Evolutionary conservation across 352 stramenopile genomes (phyloP).

Genomic region (Hyaloperonospora arabidopsidis): DNA sequence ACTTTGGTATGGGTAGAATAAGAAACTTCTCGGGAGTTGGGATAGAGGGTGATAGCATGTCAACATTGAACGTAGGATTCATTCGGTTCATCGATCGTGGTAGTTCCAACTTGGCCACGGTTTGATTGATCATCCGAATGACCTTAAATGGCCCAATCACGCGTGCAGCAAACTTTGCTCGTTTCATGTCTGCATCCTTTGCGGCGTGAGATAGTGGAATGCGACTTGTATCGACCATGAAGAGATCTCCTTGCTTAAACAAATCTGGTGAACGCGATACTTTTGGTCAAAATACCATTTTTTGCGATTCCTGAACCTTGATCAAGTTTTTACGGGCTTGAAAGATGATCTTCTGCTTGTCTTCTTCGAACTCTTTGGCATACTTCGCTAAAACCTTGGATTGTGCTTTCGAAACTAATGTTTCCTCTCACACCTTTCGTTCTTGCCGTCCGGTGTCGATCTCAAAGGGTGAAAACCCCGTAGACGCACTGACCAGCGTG

Average conservation of each 20-base stretch:
- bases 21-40: neutral
- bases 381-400: neutral
- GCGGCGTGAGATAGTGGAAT: neutral
- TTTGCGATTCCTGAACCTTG: neutral
- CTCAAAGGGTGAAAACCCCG: conserved; percentile 7
- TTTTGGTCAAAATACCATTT: conserved; percentile 1
- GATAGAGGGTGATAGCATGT: neutral
- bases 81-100: neutral
- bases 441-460: neutral
- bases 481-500: conserved; percentile 12
- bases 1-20: neutral
- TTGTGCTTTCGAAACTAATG: neutral
- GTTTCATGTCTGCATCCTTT: neutral
- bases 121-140: neutral
- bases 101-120: neutral
- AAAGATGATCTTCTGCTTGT: neutral
- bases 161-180: neutral
- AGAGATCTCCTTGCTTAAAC: neutral
- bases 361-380: neutral
- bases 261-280: neutral
- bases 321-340: neutral
- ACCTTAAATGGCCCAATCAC: neutral
- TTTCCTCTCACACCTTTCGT: neutral
- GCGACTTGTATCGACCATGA: neutral
- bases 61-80: neutral